Evolutionary conservation across 257 asterid genomes (phyloP), one percentile per base, ranked within the genome.

Genomic region (Gynochthodes officinalis): DNA sequence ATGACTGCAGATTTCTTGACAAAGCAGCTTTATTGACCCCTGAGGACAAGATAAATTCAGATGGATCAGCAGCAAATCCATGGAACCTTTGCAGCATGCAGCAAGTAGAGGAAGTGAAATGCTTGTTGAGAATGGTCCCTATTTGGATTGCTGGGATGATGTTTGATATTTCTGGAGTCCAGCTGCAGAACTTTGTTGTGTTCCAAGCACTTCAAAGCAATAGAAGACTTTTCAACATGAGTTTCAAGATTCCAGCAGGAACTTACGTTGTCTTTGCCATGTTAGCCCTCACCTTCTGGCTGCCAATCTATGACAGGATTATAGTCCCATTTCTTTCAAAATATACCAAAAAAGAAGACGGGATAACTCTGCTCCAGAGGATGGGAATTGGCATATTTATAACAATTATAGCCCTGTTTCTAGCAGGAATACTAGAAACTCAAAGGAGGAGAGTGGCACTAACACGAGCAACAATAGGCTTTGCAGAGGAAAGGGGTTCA

Each of bases 81-180:
- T 80, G 84, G 81, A 68, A 49, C 19, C 79, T 80, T 12, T 80
- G 79, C 74, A 80, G 75, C 42, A 69, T 73, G 16, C 84, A 80
- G 62, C 81, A 80, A 54, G 73, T 80, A 21, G 84, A 76, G 77
- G 84, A 80, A 70, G 81, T 77, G 74, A 80, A 80, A 76, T 76
- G 84, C 52, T 40, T 76, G 18, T 42, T 70, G 48, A 76, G 76
- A 61, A 64, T 77, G 44, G n/a, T 73, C 16, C 81, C 84, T 13
- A 76, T 80, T 64, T 80, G 84, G 84, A 30, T 62, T 37, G 53
- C 84, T 5, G 76, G 79, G 13, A 21, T 74, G 32, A 0, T 75
- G 3, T 70, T 54, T 33, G 61, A 74, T 39, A 42, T 79, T 48
- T 27, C 67, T 55, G 65, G 68, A 28, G 57, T 69, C 59, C 77